Base-by-base conservation (phyloP, 331 rosid species). In the Pyrus hybrid region DNA sequence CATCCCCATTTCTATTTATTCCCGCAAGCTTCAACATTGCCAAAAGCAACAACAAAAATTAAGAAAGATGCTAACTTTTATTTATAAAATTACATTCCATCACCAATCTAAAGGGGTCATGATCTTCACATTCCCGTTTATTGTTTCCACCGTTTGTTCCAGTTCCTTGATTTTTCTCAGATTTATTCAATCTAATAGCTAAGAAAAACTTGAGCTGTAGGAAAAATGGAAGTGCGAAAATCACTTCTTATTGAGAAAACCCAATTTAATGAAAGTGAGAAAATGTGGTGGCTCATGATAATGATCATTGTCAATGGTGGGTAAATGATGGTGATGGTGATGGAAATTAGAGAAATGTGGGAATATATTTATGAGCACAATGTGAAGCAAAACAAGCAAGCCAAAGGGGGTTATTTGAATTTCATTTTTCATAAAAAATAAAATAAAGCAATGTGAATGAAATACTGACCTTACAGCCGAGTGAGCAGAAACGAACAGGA, bases 401-500 rank as follows among this genome's bases (percentile, higher is more conserved):
- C 5, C 20, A 30, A 30, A 29, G 22, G 6, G 45, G 61, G 14
- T 32, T 26, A 45, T 69, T 64, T 47, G 35, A 0, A 35, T 16
- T 49, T 49, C 8, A 18, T 6, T 17, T 49, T 49, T 49, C 8
- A 37, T 37, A 7, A 16, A 49, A 17, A 49, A 17, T 16, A 16
- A 49, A 17, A 49, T 26, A 61, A 45, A 43, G 11, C 43, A 7
- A 61, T 7, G n/a, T 9, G 2, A 60, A 43, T 0, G 43, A 22
- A 29, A 45, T 23, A 70, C 83, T 85, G 16, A 91, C 97, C 97
- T 91, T 91, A 81, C 97, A 91, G n/a, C 97, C 97, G 70, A 91
- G 80, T 75, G 97, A 91, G 80, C 97, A 91, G 85, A 89, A 91
- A 21, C 90, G 84, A 80, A 86, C 83, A 56, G 96, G 83, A 86